phyloP scores from a whole-genome alignment of 805 yeast species.

The Saccharomycopsis microspora region DNA sequence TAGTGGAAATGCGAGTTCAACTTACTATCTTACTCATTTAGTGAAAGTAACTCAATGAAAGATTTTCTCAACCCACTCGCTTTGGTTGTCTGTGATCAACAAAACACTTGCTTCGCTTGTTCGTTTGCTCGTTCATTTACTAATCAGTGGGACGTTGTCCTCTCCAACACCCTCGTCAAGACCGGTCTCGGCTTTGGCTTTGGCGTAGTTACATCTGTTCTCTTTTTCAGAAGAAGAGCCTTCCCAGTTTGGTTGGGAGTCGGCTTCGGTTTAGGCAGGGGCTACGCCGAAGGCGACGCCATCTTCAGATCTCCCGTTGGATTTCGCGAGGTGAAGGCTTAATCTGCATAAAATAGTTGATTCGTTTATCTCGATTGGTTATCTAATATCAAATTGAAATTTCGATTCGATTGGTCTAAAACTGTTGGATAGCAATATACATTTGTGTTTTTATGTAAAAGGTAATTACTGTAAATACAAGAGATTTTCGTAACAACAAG shows the following conservation, averaged over 20 bases:
- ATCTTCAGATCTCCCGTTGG: slow-evolving; percentile 82
- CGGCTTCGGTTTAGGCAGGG: slow-evolving; percentile 97
- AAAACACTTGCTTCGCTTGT: neutral
- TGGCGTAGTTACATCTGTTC: slow-evolving; percentile 86
- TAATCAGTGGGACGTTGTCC: slow-evolving; percentile 76
- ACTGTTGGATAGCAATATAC: no score
- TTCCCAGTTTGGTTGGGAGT: slow-evolving; percentile 97
- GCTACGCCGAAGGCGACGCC: slow-evolving; percentile 97
- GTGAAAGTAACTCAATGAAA: neutral
- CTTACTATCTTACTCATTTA: no score
- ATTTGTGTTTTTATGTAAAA: no score
- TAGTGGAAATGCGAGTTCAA: no score
- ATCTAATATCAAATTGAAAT: no score
- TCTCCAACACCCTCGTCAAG: slow-evolving; percentile 88
- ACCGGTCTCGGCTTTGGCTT: slow-evolving; percentile 95
- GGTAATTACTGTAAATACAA: no score
- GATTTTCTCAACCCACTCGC: no score
- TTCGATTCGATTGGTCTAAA: no score
- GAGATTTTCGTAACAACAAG: no score
- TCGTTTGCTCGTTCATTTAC: neutral
- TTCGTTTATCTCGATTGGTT: no score
- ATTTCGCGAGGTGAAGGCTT: slow-evolving; percentile 62
- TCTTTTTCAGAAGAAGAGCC: slow-evolving; percentile 85
- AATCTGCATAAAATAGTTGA: slow-evolving; percentile 12
- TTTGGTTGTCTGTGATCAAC: no score